phyloP scores from a whole-genome alignment of 2,329 filamentous ascomycete species.

The Sporothrix pallida region DNA sequence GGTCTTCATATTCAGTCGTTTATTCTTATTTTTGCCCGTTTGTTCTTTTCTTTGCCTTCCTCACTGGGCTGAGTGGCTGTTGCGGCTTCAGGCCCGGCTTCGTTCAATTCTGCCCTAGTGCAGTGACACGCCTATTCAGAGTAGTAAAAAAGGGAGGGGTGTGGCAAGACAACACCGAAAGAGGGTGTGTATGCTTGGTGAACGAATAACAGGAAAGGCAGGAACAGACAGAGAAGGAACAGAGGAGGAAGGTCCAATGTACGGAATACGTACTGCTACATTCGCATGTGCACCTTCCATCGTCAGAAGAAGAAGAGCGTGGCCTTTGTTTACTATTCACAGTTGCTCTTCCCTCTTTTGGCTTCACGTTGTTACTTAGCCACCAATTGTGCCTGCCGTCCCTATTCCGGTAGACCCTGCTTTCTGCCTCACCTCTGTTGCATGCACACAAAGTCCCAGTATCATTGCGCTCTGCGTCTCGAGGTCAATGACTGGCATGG shows the following conservation, averaged over 20 bases:
- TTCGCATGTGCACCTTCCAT: conserved; percentile 18
- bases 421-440: not conserved
- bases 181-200: not conserved
- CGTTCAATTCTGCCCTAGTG: conserved; percentile 6
- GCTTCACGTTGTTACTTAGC: not conserved
- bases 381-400: not conserved
- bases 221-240: not conserved
- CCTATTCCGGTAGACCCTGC: not conserved
- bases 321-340: not conserved
- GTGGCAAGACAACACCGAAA: not conserved
- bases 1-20: not conserved
- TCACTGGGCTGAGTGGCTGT: conserved; percentile 27
- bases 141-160: not conserved
- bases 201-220: not conserved
- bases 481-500: not conserved
- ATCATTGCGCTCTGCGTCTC: conserved; percentile 8
- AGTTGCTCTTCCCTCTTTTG: not conserved
- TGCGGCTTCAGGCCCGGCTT: conserved; percentile 21
- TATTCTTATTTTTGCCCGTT: not conserved
- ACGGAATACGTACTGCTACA: not conserved
- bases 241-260: not conserved
- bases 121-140: not conserved
- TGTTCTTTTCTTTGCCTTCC: not conserved
- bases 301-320: not conserved
- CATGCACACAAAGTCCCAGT: not conserved